A percentile compares a stretch with the other conserved stretches of the same genome.
Conservation (phyloP, 1,284 basidiomycete genomes). For the Ceratobasidium papillatum region DNA sequence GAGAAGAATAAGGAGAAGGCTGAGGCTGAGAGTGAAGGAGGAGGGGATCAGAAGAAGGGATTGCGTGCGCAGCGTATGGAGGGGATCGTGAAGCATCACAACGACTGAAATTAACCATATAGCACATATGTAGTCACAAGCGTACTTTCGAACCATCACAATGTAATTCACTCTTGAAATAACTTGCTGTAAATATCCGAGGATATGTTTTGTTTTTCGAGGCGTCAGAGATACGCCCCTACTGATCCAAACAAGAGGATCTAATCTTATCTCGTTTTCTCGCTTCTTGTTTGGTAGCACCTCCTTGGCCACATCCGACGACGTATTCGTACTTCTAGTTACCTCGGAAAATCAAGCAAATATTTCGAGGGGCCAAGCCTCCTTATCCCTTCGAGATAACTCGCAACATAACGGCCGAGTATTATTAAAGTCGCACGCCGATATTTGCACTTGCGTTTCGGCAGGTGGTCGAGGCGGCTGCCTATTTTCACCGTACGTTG, state of each 20-base stretch:
- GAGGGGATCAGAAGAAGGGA: not conserved
- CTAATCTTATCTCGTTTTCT: constrained; percentile 36
- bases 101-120: constrained; percentile 22
- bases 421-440: not conserved
- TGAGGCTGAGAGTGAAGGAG: not conserved
- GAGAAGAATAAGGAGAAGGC: constrained; percentile 20
- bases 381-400: too few relatives aligned
- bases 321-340: not conserved
- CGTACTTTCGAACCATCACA: too few relatives aligned
- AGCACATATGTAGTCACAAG: too few relatives aligned
- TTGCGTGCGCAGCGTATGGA: constrained; percentile 29
- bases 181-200: not conserved
- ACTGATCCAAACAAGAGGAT: constrained; percentile 12
- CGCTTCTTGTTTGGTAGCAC: constrained; percentile 3
- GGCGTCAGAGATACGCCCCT: not conserved
- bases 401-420: not conserved
- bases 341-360: not conserved
- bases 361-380: not conserved
- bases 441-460: not conserved
- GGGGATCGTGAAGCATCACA: constrained; percentile 36
- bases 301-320: constrained; percentile 6
- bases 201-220: not conserved
- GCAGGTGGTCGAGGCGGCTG: not conserved
- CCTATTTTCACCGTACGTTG: not conserved
- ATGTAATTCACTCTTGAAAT: not conserved